Base-by-base conservation (phyloP, 306 rosid genomes). In the Corylus americana region DNA sequence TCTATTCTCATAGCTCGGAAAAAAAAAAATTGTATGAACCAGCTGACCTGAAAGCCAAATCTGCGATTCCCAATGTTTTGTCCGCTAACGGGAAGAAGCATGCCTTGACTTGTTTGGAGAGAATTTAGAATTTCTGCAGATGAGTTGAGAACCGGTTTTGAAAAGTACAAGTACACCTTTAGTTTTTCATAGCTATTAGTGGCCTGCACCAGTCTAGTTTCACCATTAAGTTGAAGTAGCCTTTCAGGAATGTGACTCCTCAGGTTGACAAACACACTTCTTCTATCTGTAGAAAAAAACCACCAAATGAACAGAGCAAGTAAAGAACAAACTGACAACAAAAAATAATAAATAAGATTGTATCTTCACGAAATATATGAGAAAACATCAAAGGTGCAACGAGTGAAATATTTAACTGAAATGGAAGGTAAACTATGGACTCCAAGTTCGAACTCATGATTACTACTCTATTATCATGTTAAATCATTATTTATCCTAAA, bases 21-120 rank as follows among this genome's bases (percentile, higher is more conserved):
- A 20, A 57, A 7, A 67, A 67, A 17, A 66, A 6, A 42, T 68
- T 68, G 27, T 10, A n/a, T 70, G 74, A 82, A 78, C 42, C 62
- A 83, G 85, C 93, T 87, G 18, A 94, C 97, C 98, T 55, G 18
- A 79, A 92, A 94, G 71, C 97, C 90, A 62, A 94, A 94, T 89
- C 89, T 94, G 70, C 88, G 91, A 79, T 91, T 88, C 78, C 84
- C 88, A 0, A 53, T 78, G 71, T 66, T 87, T n/a, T 83, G 59
- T 78, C 86, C 84, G 27, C 73, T 74, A 69, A 72, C 81, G 47
- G 91, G 92, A 81, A 86, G 59, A 70, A 92, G 92, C 29, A 72
- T 73, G 39, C 98, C 98, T 20, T 76, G 91, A 59, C 82, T 94
- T 58, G 87, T 84, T 63, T 75, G 70, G 81, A 94, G 85, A 81